Base-by-base conservation (phyloP, 805 yeast genomes). In the Yarrowia sp. region DNA sequence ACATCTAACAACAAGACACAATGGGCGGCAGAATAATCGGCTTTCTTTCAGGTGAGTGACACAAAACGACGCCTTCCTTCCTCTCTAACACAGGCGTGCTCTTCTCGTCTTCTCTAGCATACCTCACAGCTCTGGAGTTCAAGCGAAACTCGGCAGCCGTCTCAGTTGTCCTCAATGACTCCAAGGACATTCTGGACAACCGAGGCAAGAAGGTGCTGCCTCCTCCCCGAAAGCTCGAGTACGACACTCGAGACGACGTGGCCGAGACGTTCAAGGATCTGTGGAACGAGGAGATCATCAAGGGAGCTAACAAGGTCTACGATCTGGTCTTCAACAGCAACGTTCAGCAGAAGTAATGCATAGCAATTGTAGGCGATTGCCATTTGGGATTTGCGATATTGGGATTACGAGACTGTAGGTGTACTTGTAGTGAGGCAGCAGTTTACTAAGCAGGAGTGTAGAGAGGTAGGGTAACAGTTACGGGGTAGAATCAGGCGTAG, bases 221-320 rank as follows among this genome's bases (percentile, higher is more conserved):
- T 67, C 75, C 81, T 32, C 71, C 78, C 7, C 76, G 80, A 63
- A 81, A 81, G 35, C 72, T 78, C 51, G 72, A 78, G 18, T 84
- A 84, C 66, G 74, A 78, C 65, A 76, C 80, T 33, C 80, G 89
- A 35, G 75, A 78, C 10, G 73, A 76, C 28, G 67, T 84, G 36
- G 71, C 71, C 9, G 92, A 90, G 74, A 86, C 92, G 0, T 78
- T 83, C 67, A 88, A 86, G 69, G 96, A 89, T 71, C 79, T 89
- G 45, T 89, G 96, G 96, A 87, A 89, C 72, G 85, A 83, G 50
- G 92, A 88, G 72, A 81, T 89, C 64, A 80, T 87, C 65, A 79
- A 77, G 48, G 81, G 83, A 66, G 89, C 86, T 22, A 84, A 85
- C 69, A 86, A 88, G 83, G 69, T 88, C 41, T 55, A 55, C 22